Evolutionary conservation across 371 early-diverging fungal species (phyloP), one percentile per base, ranked within the genome.

Genomic region (Zopfochytrium polystomum): DNA sequence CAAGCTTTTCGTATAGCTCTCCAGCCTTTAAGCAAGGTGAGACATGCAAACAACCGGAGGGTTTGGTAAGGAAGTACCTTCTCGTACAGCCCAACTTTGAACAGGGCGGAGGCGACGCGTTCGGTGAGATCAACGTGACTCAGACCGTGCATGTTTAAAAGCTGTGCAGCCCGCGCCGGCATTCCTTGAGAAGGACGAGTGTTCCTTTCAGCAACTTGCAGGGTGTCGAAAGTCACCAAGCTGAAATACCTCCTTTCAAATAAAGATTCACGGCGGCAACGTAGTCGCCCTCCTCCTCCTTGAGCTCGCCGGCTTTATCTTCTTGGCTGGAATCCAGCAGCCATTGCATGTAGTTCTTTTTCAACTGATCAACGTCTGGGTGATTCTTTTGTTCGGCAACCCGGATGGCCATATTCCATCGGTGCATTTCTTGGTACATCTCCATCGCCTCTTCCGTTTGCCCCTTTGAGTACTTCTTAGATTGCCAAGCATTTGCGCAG

Each of bases 341-440:
- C 83, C 83, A 82, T 54, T 73, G 73, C 48, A 76, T 72, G 65
- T 82, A 82, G 58, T 80, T 80, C 29, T 63, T 58, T 45, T 71
- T 74, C 62, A 82, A 56, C 6, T 59, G 69, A 2, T 73, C 78
- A 20, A 82, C 61, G 48, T 82, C 77, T 3, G 80, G 79, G 55
- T 81, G 81, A 55, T 79, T 75, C 44, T 71, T 74, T 20, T 65
- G 43, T 54, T 82, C 80, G 2, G 83, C 83, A 5, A 82, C 81
- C 56, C 77, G 78, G 57, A 82, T 81, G 4, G 79, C 74, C 55
- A 70, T 53, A 44, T 82, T 71, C 83, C 83, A 81, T 62, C 81
- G 75, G 68, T 82, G 83, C 66, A 82, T 61, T 43, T 81, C 80
- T 65, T 82, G 83, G 66, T 82, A 82, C 80, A 82, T 82, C 7